Evolutionary conservation across 148 eudicot species (phyloP).

Genomic region (Arbutus unedo): DNA sequence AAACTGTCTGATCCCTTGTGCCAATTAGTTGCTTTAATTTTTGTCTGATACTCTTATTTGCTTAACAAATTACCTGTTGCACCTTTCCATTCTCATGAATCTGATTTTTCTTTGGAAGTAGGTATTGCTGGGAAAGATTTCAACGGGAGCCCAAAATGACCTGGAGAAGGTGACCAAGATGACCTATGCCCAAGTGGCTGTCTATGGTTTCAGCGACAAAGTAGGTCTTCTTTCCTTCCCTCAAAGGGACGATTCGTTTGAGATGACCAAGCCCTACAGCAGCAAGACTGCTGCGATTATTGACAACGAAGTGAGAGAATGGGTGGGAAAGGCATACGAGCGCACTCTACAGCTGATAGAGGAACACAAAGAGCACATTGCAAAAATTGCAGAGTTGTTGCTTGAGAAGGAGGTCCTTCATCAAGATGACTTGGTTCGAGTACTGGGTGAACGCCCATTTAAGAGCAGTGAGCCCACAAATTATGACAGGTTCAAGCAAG

Average conservation of each 20-base stretch:
- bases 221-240: slow-evolving; percentile 96
- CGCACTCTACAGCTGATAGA: slow-evolving; percentile 62
- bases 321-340: slow-evolving; percentile 73
- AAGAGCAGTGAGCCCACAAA: slow-evolving; percentile 68
- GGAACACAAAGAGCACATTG: slow-evolving; percentile 77
- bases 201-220: slow-evolving; percentile 92
- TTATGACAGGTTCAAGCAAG: slow-evolving; percentile 76
- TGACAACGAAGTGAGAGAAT: slow-evolving; percentile 84
- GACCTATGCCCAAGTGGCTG: slow-evolving; percentile 96
- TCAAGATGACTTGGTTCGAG: slow-evolving; percentile 73
- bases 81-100: neutral
- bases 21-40: neutral
- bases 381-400: slow-evolving; percentile 73
- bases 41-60: neutral
- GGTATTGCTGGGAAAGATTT: slow-evolving; percentile 87
- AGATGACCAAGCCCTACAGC: slow-evolving; percentile 85
- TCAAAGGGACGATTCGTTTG: slow-evolving; percentile 63
- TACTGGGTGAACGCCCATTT: slow-evolving; percentile 83
- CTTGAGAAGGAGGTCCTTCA: slow-evolving; percentile 91
- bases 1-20: neutral
- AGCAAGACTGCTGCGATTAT: slow-evolving; percentile 87
- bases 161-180: slow-evolving; percentile 92
- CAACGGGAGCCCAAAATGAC: slow-evolving; percentile 96
- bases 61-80: neutral
- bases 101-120: slow-evolving; percentile 21